These are phyloP conservation scores for Yueomyces sinensis DNA, from an alignment of 805 yeast genomes.

Conservation along the genomic window DNA sequence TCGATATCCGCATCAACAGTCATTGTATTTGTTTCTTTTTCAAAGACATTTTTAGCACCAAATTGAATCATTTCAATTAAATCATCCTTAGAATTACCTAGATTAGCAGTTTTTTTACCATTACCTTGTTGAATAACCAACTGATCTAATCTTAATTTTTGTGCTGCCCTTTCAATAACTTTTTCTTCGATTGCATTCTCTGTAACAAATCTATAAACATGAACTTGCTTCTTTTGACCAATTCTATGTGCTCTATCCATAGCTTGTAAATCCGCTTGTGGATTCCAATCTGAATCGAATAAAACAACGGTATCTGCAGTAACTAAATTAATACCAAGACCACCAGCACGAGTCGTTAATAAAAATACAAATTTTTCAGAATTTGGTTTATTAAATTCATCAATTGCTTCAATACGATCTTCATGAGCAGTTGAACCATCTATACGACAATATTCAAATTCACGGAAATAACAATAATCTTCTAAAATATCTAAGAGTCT, in stretches of 20 bases:
- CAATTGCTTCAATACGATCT: conserved; percentile 85
- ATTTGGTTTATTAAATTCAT: conserved; percentile 73
- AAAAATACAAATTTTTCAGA: conserved; percentile 75
- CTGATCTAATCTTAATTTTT: conserved; percentile 82
- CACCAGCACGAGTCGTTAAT: conserved; percentile 93
- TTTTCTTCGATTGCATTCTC: conserved; percentile 95
- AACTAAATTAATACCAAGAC: conserved; percentile 85
- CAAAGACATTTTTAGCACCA: conserved; percentile 86
- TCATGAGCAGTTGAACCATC: conserved; percentile 92
- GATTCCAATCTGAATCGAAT: conserved; percentile 95
- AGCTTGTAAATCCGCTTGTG: conserved; percentile 95
- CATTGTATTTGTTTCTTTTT: conserved; percentile 26
- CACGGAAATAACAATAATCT: conserved; percentile 81
- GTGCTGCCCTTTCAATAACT: conserved; percentile 91
- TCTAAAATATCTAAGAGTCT: conserved; percentile 80
- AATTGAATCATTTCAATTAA: conserved; percentile 90
- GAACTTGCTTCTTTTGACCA: conserved; percentile 93
- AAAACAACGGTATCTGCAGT: conserved; percentile 83
- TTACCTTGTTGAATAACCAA: conserved; percentile 88
- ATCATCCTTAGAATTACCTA: conserved; percentile 57
- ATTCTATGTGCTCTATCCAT: conserved; percentile 98
- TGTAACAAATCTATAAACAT: conserved; percentile 84
- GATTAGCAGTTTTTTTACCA: conserved; percentile 29
- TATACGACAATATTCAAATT: conserved; percentile 76
- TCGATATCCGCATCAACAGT: conserved; percentile 58